These are phyloP conservation scores for Hyaloscypha hepaticicola DNA, from an alignment of 495 filamentous ascomycete species.

Conservation along the genomic window DNA sequence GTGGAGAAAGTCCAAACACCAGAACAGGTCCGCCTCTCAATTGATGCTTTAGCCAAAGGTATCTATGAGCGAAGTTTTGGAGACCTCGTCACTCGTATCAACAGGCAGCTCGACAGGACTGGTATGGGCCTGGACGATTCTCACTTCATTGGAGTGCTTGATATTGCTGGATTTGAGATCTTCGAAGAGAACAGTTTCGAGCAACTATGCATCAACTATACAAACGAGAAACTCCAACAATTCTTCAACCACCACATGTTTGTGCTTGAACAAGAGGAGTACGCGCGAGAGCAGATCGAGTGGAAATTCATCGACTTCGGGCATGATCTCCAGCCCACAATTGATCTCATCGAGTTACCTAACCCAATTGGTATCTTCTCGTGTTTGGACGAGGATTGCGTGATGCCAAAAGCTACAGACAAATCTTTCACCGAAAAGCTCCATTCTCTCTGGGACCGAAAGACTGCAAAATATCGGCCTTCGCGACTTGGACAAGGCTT, in stretches of 20 bases:
- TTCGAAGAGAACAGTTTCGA: slow-evolving; percentile 99
- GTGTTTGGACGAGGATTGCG: slow-evolving; percentile 95
- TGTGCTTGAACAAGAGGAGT: slow-evolving; percentile 97
- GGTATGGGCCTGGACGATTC: slow-evolving; percentile 79
- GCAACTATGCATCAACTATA: slow-evolving; percentile 99
- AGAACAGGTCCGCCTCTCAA: slow-evolving; percentile 85
- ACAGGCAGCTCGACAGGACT: slow-evolving; percentile 81
- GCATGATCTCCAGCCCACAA: slow-evolving; percentile 94
- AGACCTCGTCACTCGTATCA: slow-evolving; percentile 88
- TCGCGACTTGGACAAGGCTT: slow-evolving; percentile 90
- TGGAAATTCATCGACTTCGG: slow-evolving; percentile 99
- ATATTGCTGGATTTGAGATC: slow-evolving; percentile 99
- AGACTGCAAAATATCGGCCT: slow-evolving; percentile 87
- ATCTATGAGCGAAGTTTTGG: slow-evolving; percentile 97
- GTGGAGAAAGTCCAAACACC: slow-evolving; percentile 97
- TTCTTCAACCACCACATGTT: slow-evolving; percentile 99
- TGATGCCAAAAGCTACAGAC: slow-evolving; percentile 99
- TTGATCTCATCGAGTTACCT: slow-evolving; percentile 92
- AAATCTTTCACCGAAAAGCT: slow-evolving; percentile 97
- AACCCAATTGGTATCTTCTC: slow-evolving; percentile 99
- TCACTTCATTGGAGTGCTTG: slow-evolving; percentile 94
- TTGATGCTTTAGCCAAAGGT: slow-evolving; percentile 93
- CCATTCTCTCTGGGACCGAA: slow-evolving; percentile 93
- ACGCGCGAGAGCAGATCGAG: slow-evolving; percentile 95
- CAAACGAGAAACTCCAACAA: slow-evolving; percentile 98